Evolutionary conservation across 2,329 filamentous ascomycete species (phyloP).

Genomic region (Cercospora sp.): DNA sequence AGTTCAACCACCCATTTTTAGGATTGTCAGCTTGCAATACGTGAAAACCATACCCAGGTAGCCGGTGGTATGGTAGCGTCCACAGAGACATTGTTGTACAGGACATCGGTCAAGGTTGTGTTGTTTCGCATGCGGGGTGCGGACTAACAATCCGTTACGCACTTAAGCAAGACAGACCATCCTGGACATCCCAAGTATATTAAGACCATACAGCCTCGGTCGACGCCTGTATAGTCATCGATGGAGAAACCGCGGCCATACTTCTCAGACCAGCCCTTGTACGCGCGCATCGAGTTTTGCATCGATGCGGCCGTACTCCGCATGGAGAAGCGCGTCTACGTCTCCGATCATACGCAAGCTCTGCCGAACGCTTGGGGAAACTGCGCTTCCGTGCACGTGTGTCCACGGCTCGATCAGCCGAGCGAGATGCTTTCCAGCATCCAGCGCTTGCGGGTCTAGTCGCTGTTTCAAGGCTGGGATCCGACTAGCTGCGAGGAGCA

Average conservation of each 20-base stretch:
- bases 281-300: neutral
- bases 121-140: neutral
- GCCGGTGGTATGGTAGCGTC: neutral
- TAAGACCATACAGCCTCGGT: neutral
- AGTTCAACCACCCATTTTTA: neutral
- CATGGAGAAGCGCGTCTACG: slow-evolving; percentile 9
- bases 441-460: neutral
- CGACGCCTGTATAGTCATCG: neutral
- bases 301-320: neutral
- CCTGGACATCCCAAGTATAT: neutral
- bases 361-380: slow-evolving; percentile 17
- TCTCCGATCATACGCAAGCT: slow-evolving; percentile 20
- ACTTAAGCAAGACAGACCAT: neutral
- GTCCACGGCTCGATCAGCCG: slow-evolving; percentile 17
- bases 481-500: slow-evolving; percentile 16
- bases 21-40: neutral
- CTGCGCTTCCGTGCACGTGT: slow-evolving; percentile 10
- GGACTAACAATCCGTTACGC: neutral
- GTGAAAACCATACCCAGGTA: neutral
- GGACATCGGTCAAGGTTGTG: neutral
- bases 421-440: slow-evolving; percentile 9
- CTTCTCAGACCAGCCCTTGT: neutral
- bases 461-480: slow-evolving; percentile 14
- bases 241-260: neutral
- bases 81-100: neutral